Conservation (phyloP, 768 basidiomycete species). For the Tephrocybe sp. region DNA sequence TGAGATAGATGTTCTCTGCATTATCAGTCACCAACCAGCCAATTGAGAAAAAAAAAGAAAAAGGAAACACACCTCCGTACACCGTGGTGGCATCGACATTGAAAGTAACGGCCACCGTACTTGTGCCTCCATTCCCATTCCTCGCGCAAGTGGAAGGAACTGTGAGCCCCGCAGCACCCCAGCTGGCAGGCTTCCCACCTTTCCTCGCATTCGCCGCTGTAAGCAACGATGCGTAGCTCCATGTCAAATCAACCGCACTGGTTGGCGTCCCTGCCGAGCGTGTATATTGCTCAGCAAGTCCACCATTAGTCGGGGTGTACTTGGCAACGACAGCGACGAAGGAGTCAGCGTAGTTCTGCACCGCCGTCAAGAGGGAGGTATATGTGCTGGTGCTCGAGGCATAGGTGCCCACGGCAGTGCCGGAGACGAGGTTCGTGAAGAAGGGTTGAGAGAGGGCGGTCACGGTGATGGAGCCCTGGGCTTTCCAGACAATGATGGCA, state of each 20-base stretch:
- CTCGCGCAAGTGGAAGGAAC: constrained; percentile 47
- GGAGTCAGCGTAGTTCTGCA: constrained; percentile 63
- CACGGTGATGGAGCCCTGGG: constrained; percentile 47
- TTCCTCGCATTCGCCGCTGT: constrained; percentile 55
- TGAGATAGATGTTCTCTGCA: constrained; percentile 68
- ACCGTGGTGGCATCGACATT: constrained; percentile 62
- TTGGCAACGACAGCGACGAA: constrained; percentile 56
- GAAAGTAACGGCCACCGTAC: constrained; percentile 57
- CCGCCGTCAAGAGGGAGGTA: constrained; percentile 43
- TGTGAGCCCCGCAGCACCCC: constrained; percentile 64
- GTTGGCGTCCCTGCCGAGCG: constrained; percentile 47
- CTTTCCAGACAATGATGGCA: constrained; percentile 64
- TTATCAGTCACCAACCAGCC: not conserved
- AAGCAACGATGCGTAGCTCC: constrained; percentile 74
- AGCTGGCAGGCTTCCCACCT: constrained; percentile 48
- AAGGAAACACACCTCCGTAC: constrained; percentile 47
- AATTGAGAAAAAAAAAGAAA: not conserved
- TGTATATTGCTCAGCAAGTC: constrained; percentile 64
- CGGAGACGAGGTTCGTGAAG: constrained; percentile 59
- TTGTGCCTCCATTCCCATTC: constrained; percentile 17
- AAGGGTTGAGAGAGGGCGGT: constrained; percentile 66
- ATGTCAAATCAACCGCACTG: constrained; percentile 69
- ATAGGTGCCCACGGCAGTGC: constrained; percentile 53
- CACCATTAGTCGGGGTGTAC: constrained; percentile 63
- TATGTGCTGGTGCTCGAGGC: constrained; percentile 45